Percentiles rank a stretch among this genome's conserved stretches.
These are phyloP conservation scores for Fusarium clavum DNA, from an alignment of 2,329 filamentous ascomycete species.

Conservation along the genomic window DNA sequence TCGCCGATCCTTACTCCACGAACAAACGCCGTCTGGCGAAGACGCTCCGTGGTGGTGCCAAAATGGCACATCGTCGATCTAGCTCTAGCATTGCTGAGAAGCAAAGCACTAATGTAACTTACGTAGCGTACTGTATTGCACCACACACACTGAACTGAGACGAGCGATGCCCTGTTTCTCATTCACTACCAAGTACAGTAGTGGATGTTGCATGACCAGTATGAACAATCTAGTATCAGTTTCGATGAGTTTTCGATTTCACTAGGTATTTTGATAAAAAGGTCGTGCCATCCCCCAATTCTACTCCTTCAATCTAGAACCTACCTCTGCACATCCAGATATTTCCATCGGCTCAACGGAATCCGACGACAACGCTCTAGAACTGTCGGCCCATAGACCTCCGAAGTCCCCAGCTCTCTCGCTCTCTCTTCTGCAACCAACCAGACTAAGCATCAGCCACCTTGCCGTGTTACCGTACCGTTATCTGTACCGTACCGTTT, in stretches of 20 bases:
- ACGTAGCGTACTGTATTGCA: slow-evolving; percentile 11
- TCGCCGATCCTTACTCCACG: slow-evolving; percentile 33
- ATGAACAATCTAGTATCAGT: neutral
- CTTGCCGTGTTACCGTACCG: slow-evolving; percentile 23
- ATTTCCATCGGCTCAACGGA: neutral
- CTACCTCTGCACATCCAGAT: slow-evolving; percentile 1
- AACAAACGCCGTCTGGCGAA: slow-evolving; percentile 23
- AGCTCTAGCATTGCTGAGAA: slow-evolving; percentile 7
- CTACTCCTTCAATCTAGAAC: slow-evolving; percentile 6
- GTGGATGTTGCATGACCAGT: neutral
- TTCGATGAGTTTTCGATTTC: neutral
- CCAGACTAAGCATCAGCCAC: slow-evolving; percentile 47
- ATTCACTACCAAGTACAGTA: neutral
- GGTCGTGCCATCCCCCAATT: slow-evolving; percentile 10
- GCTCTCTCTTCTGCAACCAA: slow-evolving; percentile 29
- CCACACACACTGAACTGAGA: slow-evolving; percentile 13
- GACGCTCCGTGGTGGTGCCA: slow-evolving; percentile 16
- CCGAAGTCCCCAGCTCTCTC: neutral
- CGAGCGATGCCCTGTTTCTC: slow-evolving; percentile 25
- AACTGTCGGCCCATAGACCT: slow-evolving; percentile 4
- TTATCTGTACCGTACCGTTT: slow-evolving; percentile 7
- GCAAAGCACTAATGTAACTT: slow-evolving; percentile 12
- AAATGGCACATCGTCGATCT: slow-evolving; percentile 31
- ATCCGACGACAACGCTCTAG: slow-evolving; percentile 14
- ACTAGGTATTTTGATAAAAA: slow-evolving; percentile 24